Conservation (phyloP, 2,329 filamentous ascomycete species). For the Hypocrella siamensis region DNA sequence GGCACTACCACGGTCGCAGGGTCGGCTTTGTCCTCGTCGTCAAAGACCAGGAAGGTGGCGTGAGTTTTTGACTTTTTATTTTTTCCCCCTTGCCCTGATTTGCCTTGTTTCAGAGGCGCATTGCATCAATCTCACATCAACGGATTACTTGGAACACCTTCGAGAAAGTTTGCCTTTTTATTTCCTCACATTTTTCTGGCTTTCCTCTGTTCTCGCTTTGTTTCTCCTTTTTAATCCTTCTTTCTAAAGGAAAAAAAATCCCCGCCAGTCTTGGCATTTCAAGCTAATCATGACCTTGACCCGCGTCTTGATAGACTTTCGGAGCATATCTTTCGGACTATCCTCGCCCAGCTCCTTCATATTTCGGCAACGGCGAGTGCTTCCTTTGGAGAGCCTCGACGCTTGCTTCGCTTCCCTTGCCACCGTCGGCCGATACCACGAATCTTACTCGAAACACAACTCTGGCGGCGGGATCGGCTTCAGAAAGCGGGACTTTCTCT, state of each 20-base stretch:
- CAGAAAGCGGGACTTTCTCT: conserved; percentile 9
- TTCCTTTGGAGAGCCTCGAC: conserved; percentile 52
- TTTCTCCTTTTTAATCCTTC: neutral
- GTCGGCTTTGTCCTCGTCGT: conserved; percentile 86
- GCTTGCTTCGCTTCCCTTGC: conserved; percentile 35
- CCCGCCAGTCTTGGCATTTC: too few relatives aligned
- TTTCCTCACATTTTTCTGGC: neutral
- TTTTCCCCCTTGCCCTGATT: neutral
- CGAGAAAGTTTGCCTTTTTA: conserved; percentile 29
- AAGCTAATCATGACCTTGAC: neutral
- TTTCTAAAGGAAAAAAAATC: neutral
- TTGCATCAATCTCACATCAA: too few relatives aligned
- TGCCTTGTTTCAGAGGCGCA: too few relatives aligned
- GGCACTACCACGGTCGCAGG: conserved; percentile 48
- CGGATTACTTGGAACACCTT: too few relatives aligned
- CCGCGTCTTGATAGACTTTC: conserved; percentile 47
- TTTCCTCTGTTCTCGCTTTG: too few relatives aligned
- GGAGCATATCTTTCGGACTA: conserved; percentile 88
- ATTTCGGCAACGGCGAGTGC: conserved; percentile 93
- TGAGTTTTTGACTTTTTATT: conserved; percentile 25
- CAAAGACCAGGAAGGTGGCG: conserved; percentile 57
- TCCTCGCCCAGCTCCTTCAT: conserved; percentile 65
- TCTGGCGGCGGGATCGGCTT: conserved; percentile 11
- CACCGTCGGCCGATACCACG: conserved; percentile 35
- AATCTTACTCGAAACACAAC: conserved; percentile 26